phyloP scores from a whole-genome alignment of 1,284 basidiomycete species.

The Pyrrhoderma noxium region DNA sequence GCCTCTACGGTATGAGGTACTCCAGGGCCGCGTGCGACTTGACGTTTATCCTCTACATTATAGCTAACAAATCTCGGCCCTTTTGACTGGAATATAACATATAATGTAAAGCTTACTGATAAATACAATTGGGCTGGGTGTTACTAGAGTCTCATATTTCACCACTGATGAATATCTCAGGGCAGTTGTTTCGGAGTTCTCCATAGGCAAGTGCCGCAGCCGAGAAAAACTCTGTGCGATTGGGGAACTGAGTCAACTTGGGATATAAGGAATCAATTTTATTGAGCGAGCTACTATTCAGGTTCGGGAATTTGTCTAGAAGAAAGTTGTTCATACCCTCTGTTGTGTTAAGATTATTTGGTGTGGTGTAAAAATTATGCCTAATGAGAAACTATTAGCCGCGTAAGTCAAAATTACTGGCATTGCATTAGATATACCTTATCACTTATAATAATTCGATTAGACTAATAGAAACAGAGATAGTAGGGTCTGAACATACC shows the following conservation, averaged over 20 bases:
- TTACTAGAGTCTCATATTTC: conserved; percentile 10
- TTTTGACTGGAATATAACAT: no score
- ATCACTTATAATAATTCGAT: no score
- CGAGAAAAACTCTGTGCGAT: conserved; percentile 18
- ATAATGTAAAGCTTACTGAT: conserved; percentile 13
- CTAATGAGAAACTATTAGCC: background rate
- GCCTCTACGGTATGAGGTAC: conserved; percentile 20
- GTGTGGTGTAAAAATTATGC: conserved; percentile 20
- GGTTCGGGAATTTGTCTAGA: conserved; percentile 19
- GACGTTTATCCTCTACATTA: conserved; percentile 19
- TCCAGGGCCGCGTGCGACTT: conserved; percentile 17
- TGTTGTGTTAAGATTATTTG: conserved; percentile 14
- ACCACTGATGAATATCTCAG: conserved; percentile 18
- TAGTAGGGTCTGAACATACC: conserved; percentile 17
- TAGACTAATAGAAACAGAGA: no score
- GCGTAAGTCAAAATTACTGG: background rate
- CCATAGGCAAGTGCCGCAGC: conserved; percentile 20
- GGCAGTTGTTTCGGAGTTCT: conserved; percentile 21
- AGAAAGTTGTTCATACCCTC: conserved; percentile 20
- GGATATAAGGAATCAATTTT: conserved; percentile 19
- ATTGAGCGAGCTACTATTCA: conserved; percentile 15
- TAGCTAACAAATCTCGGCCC: conserved; percentile 10
- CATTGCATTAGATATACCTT: no score
- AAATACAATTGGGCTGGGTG: conserved; percentile 13
- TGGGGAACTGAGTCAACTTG: conserved; percentile 13